Percentiles rank a stretch among this genome's conserved stretches.
These are phyloP conservation scores for Mycena kentingensis DNA, from an alignment of 768 basidiomycete genomes.

Conservation along the genomic window DNA sequence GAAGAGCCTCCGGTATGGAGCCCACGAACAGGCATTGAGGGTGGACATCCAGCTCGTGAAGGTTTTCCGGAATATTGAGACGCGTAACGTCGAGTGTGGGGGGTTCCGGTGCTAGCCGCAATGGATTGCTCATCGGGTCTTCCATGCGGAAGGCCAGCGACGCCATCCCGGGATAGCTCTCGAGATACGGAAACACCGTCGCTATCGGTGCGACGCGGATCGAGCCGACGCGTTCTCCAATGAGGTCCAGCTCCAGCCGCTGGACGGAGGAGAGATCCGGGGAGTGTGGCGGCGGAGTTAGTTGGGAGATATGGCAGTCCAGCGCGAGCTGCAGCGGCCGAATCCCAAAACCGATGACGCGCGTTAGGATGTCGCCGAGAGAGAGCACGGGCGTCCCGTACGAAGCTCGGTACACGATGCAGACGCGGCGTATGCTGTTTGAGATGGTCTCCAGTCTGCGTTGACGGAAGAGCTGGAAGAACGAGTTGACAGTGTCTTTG, in stretches of 20 bases:
- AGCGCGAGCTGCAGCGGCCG: neutral
- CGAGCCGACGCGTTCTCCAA: no score
- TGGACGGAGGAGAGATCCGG: neutral
- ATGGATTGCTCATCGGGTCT: no score
- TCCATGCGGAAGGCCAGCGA: neutral
- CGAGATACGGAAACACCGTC: neutral
- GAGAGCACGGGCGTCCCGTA: conserved; percentile 9
- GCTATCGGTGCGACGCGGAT: neutral
- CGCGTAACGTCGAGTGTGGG: no score
- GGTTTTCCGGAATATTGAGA: no score
- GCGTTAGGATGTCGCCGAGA: conserved; percentile 6
- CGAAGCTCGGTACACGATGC: conserved; percentile 2
- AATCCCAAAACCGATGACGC: neutral
- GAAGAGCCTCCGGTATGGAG: no score
- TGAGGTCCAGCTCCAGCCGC: neutral
- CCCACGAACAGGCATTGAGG: no score
- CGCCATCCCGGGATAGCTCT: neutral
- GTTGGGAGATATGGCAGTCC: conserved; percentile 10
- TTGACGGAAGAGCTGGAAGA: conserved; percentile 4
- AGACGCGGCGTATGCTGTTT: conserved; percentile 1
- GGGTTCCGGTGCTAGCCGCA: no score
- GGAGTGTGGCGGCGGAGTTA: neutral
- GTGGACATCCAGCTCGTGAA: no score
- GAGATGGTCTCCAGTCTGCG: conserved; percentile 1
- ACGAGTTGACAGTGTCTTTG: conserved; percentile 4